These are phyloP conservation scores for Phaseolus lunatus DNA, from an alignment of 306 rosid genomes.

Conservation along the genomic window DNA sequence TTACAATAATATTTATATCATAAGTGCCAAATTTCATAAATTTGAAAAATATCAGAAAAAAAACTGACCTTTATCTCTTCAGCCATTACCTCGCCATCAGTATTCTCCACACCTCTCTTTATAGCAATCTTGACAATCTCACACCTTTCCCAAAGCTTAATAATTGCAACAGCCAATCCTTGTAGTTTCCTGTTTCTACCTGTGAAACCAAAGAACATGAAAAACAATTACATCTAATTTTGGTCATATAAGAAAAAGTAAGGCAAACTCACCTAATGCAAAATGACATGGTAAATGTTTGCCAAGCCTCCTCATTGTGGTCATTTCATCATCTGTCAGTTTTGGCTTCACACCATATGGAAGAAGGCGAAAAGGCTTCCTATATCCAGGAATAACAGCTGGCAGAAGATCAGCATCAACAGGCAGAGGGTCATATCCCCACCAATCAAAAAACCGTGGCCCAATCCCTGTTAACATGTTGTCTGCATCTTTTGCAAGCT, in stretches of 20 bases:
- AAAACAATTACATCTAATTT: slow-evolving; percentile 33
- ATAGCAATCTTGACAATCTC: slow-evolving; percentile 92
- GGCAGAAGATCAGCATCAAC: slow-evolving; percentile 94
- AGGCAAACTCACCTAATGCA: slow-evolving; percentile 76
- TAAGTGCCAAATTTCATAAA: slow-evolving; percentile 33
- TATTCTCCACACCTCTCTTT: slow-evolving; percentile 92
- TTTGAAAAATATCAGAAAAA: slow-evolving; percentile 25
- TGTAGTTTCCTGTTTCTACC: slow-evolving; percentile 88
- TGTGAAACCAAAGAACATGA: slow-evolving; percentile 44
- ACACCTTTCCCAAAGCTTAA: slow-evolving; percentile 92
- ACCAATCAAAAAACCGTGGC: slow-evolving; percentile 94
- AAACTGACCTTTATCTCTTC: slow-evolving; percentile 79
- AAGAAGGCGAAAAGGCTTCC: slow-evolving; percentile 95
- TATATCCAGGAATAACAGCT: slow-evolving; percentile 74
- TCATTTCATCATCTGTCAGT: slow-evolving; percentile 92
- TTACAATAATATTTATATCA: slow-evolving; percentile 30
- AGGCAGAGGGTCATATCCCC: slow-evolving; percentile 95
- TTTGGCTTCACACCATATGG: slow-evolving; percentile 87
- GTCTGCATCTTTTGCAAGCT: slow-evolving; percentile 81
- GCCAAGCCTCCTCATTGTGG: slow-evolving; percentile 82
- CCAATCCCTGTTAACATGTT: slow-evolving; percentile 79
- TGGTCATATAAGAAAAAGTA: slow-evolving; percentile 38
- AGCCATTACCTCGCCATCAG: slow-evolving; percentile 82
- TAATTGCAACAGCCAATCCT: slow-evolving; percentile 84
- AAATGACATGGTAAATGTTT: slow-evolving; percentile 85